Evolutionary conservation across 305 asterid species (phyloP).

Genomic region (Fraxinus baroniana): DNA sequence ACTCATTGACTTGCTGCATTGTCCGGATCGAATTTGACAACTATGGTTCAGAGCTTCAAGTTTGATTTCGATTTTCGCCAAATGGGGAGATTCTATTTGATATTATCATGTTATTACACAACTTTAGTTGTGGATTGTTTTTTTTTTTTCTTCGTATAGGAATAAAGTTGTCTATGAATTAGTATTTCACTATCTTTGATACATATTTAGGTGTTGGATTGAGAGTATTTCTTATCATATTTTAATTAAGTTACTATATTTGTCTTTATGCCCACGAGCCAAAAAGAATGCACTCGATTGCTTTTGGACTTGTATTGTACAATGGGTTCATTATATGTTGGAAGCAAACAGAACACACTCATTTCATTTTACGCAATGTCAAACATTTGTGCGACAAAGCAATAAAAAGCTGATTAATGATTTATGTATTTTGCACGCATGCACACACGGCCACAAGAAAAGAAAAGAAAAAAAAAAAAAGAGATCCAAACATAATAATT

Average conservation of each 20-base stretch:
- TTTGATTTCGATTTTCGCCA: not conserved
- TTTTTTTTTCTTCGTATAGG: not conserved
- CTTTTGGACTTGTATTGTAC: not conserved
- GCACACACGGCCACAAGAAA: not conserved
- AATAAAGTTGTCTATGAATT: too few species aligned
- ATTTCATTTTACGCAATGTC: not conserved
- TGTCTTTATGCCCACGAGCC: not conserved
- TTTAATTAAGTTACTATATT: not conserved
- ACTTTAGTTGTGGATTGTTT: not conserved
- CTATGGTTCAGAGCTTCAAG: not conserved
- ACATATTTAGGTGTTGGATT: not conserved
- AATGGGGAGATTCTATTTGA: not conserved
- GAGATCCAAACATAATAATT: conserved; percentile 25
- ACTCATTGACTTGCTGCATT: too few species aligned
- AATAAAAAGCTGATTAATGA: not conserved
- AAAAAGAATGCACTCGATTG: not conserved
- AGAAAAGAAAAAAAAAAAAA: not conserved
- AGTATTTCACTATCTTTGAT: too few species aligned
- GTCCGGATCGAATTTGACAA: too few species aligned
- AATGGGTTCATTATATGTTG: not conserved
- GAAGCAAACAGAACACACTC: not conserved
- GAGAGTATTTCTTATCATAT: not conserved
- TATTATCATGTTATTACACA: too few species aligned
- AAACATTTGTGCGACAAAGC: not conserved
- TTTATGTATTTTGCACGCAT: not conserved